These are phyloP conservation scores for Closterium sp. DNA, from an alignment of 139 green algal genomes.

Conservation along the genomic window DNA sequence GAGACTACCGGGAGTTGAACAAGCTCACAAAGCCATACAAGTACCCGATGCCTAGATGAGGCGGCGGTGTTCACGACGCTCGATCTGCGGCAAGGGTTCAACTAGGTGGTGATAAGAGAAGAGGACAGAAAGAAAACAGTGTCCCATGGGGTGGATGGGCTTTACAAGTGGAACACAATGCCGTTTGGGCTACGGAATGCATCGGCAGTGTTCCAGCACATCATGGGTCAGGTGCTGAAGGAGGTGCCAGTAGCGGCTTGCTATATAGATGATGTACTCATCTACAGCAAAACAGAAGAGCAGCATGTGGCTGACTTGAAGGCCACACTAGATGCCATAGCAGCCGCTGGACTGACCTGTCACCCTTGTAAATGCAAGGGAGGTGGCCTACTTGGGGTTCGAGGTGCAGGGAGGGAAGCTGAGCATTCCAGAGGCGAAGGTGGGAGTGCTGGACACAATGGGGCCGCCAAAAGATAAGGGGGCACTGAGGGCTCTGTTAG, in stretches of 20 bases:
- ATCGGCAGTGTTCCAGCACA: neutral
- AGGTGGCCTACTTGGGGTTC: neutral
- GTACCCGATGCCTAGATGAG: neutral
- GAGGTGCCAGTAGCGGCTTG: neutral
- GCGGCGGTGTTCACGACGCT: neutral
- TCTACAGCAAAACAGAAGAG: neutral
- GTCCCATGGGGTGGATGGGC: neutral
- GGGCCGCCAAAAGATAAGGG: neutral
- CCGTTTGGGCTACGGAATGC: slow-evolving; percentile 3
- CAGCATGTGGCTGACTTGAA: neutral
- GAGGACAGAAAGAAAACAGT: neutral
- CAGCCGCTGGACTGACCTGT: neutral
- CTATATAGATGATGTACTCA: slow-evolving; percentile 2
- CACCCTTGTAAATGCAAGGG: neutral
- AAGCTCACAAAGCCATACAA: neutral
- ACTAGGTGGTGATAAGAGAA: neutral
- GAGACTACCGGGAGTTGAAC: slow-evolving; percentile 16
- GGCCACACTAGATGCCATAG: neutral
- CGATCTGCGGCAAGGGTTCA: neutral
- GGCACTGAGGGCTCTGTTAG: no score
- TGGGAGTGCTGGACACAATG: neutral
- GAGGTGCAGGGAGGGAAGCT: neutral
- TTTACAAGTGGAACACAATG: neutral
- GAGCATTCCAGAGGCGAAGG: neutral
- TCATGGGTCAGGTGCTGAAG: slow-evolving; percentile 7